phyloP scores from a whole-genome alignment of 257 asterid species.

The Misopates orontium region DNA sequence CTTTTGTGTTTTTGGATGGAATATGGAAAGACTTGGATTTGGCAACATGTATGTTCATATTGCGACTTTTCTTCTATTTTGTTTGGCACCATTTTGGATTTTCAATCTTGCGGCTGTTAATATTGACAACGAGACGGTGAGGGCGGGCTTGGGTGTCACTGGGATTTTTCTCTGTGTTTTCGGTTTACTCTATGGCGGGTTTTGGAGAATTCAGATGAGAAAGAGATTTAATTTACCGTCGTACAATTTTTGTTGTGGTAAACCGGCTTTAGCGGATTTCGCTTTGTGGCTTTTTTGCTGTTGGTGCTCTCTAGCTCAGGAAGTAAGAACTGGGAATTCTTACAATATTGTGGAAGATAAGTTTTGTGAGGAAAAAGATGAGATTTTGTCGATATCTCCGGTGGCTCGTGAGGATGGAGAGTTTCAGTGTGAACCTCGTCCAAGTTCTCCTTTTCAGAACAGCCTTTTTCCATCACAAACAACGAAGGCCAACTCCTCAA shows the following conservation, averaged over 20 bases:
- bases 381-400: slow-evolving; percentile 43
- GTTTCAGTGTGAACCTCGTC: slow-evolving; percentile 36
- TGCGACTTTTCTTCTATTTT: slow-evolving; percentile 78
- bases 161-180: slow-evolving; percentile 79
- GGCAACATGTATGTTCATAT: slow-evolving; percentile 96
- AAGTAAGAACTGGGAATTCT: slow-evolving; percentile 79
- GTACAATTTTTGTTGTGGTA: slow-evolving; percentile 55
- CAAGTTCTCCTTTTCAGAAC: slow-evolving; percentile 29
- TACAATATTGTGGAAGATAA: slow-evolving; percentile 76
- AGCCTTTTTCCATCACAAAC: slow-evolving; percentile 30
- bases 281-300: slow-evolving; percentile 92
- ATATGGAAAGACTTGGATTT: slow-evolving; percentile 90
- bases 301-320: slow-evolving; percentile 90
- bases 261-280: slow-evolving; percentile 64
- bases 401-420: slow-evolving; percentile 68
- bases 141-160: slow-evolving; percentile 64
- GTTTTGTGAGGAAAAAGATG: slow-evolving; percentile 44
- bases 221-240: slow-evolving; percentile 76
- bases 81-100: slow-evolving; percentile 90
- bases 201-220: slow-evolving; percentile 95
- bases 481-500: slow-evolving; percentile 35
- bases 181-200: slow-evolving; percentile 87
- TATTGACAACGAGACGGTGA: slow-evolving; percentile 61
- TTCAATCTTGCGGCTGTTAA: slow-evolving; percentile 83
- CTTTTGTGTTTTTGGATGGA: slow-evolving; percentile 96